Evolutionary conservation across 169 alveolate species (phyloP).

Genomic region (Plasmodium vinckei): DNA sequence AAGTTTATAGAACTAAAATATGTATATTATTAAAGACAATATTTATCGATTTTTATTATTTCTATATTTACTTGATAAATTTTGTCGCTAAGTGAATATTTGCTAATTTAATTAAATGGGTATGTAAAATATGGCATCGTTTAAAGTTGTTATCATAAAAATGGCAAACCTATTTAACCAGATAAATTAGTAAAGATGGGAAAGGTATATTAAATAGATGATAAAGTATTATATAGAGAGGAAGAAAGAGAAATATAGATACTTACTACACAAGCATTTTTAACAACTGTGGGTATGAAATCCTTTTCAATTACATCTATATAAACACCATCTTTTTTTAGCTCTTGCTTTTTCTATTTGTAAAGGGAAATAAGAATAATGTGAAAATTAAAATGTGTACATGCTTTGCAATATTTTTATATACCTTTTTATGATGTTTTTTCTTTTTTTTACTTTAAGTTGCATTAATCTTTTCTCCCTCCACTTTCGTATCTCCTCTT

Average conservation of each 20-base stretch:
- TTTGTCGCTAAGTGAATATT: constrained; percentile 53
- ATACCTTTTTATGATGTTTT: background rate
- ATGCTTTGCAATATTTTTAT: background rate
- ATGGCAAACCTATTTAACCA: constrained; percentile 35
- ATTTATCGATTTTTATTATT: background rate
- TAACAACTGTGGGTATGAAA: constrained; percentile 56
- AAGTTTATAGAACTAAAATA: background rate
- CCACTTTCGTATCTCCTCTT: constrained; percentile 67
- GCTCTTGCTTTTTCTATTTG: constrained; percentile 44
- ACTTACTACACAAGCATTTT: constrained; percentile 43
- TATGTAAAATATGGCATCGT: constrained; percentile 61
- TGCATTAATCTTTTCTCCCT: constrained; percentile 55
- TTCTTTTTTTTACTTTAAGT: constrained; percentile 35
- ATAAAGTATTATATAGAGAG: background rate
- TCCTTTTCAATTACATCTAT: constrained; percentile 64
- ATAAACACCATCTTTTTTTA: constrained; percentile 75
- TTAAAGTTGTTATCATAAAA: constrained; percentile 67
- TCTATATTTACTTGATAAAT: constrained; percentile 44
- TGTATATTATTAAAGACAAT: background rate
- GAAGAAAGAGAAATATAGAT: background rate
- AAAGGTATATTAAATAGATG: background rate
- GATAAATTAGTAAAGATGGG: background rate
- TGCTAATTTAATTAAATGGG: constrained; percentile 66
- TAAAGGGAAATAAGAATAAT: constrained; percentile 3
- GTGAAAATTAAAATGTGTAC: background rate